Evolutionary conservation across 306 rosid genomes (phyloP).

Genomic region (Crotalaria pallida): DNA sequence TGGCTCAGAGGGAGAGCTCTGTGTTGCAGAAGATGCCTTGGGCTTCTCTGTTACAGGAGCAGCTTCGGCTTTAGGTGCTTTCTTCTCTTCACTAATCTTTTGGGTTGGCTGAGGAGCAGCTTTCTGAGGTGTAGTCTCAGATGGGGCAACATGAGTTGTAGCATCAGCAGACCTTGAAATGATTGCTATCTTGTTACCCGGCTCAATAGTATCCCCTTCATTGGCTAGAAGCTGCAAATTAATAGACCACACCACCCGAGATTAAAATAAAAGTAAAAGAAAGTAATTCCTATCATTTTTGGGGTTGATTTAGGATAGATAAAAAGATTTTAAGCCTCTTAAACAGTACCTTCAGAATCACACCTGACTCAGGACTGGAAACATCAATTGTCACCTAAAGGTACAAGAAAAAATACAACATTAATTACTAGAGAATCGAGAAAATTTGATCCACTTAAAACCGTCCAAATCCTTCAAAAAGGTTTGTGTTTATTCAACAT

Average conservation of each 20-base stretch:
- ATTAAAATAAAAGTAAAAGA: background rate
- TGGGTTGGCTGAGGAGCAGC: conserved; percentile 42
- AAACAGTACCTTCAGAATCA: conserved; percentile 54
- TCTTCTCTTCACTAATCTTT: conserved; percentile 45
- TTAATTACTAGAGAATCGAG: background rate
- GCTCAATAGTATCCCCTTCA: conserved; percentile 85
- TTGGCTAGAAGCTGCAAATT: conserved; percentile 57
- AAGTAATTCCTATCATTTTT: background rate
- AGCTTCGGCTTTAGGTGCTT: conserved; percentile 48
- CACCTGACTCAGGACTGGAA: conserved; percentile 75
- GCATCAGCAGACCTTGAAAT: conserved; percentile 78
- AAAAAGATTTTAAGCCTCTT: background rate
- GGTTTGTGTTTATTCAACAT: conserved; percentile 6
- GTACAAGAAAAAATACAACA: conserved; percentile 16
- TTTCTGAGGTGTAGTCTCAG: conserved; percentile 46
- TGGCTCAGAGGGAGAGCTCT: conserved; percentile 59
- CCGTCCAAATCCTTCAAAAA: conserved; percentile 13
- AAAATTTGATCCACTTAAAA: background rate
- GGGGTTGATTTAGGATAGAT: background rate
- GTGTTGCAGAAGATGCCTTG: conserved; percentile 41
- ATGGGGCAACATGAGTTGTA: conserved; percentile 60
- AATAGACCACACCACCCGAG: background rate
- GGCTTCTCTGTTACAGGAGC: conserved; percentile 36
- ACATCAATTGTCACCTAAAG: conserved; percentile 86
- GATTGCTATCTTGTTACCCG: conserved; percentile 79